Evolutionary conservation across 768 basidiomycete species (phyloP).

Genomic region (Lactarius akahatsu): DNA sequence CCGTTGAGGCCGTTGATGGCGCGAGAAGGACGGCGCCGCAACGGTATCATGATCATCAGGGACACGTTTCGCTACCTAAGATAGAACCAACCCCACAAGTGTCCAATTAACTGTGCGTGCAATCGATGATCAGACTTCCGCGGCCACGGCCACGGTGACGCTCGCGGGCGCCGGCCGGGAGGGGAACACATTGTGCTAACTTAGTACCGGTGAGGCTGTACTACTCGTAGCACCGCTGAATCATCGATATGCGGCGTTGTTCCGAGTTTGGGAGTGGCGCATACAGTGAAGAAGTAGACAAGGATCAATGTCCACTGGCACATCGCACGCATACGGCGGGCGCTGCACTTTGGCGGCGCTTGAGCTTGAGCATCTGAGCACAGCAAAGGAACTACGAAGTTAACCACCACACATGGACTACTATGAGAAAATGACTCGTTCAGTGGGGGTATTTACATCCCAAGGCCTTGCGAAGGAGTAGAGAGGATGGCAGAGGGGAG

Average conservation of each 20-base stretch:
- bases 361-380: not conserved
- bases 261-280: not conserved
- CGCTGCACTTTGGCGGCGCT: not conserved
- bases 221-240: not conserved
- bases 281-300: not conserved
- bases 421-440: not conserved
- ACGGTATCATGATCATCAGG: constrained; percentile 14
- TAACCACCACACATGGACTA: not conserved
- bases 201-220: not conserved
- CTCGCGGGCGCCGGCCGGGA: not conserved
- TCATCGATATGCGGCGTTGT: constrained; percentile 1
- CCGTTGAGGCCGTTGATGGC: not conserved
- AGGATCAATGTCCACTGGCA: not conserved
- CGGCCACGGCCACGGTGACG: not conserved
- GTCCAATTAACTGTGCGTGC: not conserved
- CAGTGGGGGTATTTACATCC: not conserved
- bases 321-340: not conserved
- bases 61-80: not conserved
- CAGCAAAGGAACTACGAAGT: not conserved
- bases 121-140: not conserved
- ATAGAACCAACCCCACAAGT: constrained; percentile 3
- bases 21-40: constrained; percentile 8
- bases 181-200: not conserved
- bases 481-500: not conserved
- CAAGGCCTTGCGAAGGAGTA: not conserved